A percentile compares a stretch with the other conserved stretches of the same genome.
Evolutionary conservation across 1,284 basidiomycete species (phyloP).

Genomic region (Austropuccinia psidii): DNA sequence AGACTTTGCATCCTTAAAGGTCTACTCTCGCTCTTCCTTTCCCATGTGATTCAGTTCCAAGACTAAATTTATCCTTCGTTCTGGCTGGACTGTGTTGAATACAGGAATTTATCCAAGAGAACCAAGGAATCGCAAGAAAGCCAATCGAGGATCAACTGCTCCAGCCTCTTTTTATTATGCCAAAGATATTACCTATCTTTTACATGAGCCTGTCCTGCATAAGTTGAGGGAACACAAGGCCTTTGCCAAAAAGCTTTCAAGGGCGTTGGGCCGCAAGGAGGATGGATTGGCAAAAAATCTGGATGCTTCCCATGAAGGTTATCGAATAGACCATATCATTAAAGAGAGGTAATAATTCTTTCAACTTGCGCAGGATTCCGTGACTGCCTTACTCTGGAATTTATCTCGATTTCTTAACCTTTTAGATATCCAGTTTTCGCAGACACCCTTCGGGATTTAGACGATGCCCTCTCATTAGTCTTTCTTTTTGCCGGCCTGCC

Average conservation of each 20-base stretch:
- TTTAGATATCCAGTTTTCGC: constrained; percentile 93
- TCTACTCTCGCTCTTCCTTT: constrained; percentile 47
- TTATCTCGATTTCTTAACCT: constrained; percentile 28
- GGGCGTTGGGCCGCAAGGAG: constrained; percentile 85
- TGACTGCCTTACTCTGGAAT: not conserved
- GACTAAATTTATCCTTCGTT: not conserved
- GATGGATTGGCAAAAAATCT: constrained; percentile 91
- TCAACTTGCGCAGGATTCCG: not conserved
- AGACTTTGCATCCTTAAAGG: constrained; percentile 97
- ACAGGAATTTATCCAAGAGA: constrained; percentile 95
- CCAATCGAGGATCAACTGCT: constrained; percentile 94
- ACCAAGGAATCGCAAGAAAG: constrained; percentile 81
- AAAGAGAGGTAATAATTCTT: constrained; percentile 68
- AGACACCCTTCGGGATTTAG: constrained; percentile 89
- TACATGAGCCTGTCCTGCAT: constrained; percentile 92
- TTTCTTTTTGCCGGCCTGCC: constrained; percentile 87
- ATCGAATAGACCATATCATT: constrained; percentile 75
- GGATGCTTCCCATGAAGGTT: constrained; percentile 75
- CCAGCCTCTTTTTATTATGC: constrained; percentile 97
- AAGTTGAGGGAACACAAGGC: constrained; percentile 96
- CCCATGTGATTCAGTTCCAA: not conserved
- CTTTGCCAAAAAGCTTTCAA: constrained; percentile 92
- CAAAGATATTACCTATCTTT: constrained; percentile 95
- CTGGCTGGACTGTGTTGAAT: not conserved
- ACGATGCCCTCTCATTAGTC: constrained; percentile 92